These are phyloP conservation scores for Geotrichum europaeum DNA, from an alignment of 1,139 yeast genomes.

Conservation along the genomic window DNA sequence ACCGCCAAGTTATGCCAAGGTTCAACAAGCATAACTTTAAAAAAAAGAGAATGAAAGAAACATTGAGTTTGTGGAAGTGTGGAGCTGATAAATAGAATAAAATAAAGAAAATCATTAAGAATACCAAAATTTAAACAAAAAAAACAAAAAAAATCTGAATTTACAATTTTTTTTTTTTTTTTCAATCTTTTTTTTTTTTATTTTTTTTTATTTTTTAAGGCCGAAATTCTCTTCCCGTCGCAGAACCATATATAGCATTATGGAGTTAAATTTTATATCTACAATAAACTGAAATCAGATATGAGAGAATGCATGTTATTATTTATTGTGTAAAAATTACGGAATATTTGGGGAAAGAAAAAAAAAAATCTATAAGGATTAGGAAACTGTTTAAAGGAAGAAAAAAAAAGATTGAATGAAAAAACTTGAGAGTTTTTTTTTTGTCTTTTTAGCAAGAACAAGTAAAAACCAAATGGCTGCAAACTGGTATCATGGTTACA, in stretches of 20 bases:
- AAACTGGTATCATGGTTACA: not conserved
- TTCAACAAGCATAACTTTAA: slow-evolving; percentile 41
- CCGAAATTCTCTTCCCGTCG: no score
- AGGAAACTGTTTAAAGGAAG: not conserved
- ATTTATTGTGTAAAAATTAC: no score
- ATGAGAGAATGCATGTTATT: no score
- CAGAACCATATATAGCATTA: no score
- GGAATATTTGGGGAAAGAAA: no score
- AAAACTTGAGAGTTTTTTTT: not conserved
- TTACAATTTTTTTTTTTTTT: no score
- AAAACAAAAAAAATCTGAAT: no score
- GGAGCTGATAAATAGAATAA: not conserved
- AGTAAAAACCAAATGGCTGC: not conserved
- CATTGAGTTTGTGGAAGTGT: not conserved
- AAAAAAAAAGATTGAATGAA: not conserved
- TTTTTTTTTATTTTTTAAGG: no score
- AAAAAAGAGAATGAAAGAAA: not conserved
- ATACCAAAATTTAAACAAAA: not conserved
- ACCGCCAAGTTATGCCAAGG: slow-evolving; percentile 98
- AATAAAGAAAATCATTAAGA: not conserved
- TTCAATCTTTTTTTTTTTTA: no score
- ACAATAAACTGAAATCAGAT: no score
- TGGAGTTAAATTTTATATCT: no score
- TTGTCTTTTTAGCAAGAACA: not conserved
- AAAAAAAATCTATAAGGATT: no score